A percentile compares a stretch with the other conserved stretches of the same genome.
These are phyloP conservation scores for Albizia julibrissin DNA, from an alignment of 306 rosid species.

Conservation along the genomic window DNA sequence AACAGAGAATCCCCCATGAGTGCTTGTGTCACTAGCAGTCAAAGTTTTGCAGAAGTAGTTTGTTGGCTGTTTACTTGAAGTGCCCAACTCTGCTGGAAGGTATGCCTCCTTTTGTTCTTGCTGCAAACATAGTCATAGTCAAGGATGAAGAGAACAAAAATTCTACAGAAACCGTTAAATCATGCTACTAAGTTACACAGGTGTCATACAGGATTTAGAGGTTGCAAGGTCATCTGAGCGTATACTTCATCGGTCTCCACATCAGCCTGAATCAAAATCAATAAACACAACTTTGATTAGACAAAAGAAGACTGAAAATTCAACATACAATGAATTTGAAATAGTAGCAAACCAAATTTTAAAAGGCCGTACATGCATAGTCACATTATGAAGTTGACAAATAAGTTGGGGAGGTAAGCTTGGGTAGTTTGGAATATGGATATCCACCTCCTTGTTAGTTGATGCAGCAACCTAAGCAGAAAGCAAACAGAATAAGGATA, in stretches of 20 bases:
- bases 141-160: slow-evolving; percentile 25
- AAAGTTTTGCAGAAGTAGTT: slow-evolving; percentile 93
- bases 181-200: slow-evolving; percentile 10
- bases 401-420: slow-evolving; percentile 94
- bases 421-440: slow-evolving; percentile 88
- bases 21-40: slow-evolving; percentile 98
- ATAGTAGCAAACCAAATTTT: slow-evolving; percentile 19
- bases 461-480: slow-evolving; percentile 80
- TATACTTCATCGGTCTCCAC: slow-evolving; percentile 88
- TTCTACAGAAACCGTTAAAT: slow-evolving; percentile 5
- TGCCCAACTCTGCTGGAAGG: slow-evolving; percentile 87
- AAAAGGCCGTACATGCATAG: slow-evolving; percentile 82
- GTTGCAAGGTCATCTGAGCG: slow-evolving; percentile 97
- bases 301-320: slow-evolving; percentile 6
- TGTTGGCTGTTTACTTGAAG: slow-evolving; percentile 91
- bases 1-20: slow-evolving; percentile 98
- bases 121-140: slow-evolving; percentile 45
- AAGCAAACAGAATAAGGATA: slow-evolving; percentile 20
- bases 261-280: slow-evolving; percentile 71
- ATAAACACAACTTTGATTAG: background rate
- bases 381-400: slow-evolving; percentile 95
- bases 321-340: background rate
- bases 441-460: slow-evolving; percentile 91
- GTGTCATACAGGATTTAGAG: slow-evolving; percentile 71
- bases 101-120: slow-evolving; percentile 96